Evolutionary conservation across 2,329 filamentous ascomycete species (phyloP).

Genomic region (Didymella arachidicola): DNA sequence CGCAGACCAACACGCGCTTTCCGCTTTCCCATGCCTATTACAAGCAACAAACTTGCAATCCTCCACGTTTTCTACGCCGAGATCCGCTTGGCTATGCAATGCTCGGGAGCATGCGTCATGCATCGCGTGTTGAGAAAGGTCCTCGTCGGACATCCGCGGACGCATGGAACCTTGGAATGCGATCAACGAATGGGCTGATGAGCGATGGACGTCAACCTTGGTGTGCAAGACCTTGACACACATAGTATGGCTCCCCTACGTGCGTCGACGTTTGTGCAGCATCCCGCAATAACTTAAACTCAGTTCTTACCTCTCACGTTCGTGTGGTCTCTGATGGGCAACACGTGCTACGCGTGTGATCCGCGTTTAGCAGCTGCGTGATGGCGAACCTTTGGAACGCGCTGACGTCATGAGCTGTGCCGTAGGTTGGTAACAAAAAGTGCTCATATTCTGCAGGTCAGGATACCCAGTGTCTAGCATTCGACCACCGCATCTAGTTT

Average conservation of each 20-base stretch:
- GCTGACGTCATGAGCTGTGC: neutral
- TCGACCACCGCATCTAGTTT: too few species aligned
- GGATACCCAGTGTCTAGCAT: too few species aligned
- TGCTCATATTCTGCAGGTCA: too few species aligned
- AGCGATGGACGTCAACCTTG: conserved; percentile 1
- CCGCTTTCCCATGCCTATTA: neutral
- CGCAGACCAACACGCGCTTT: conserved; percentile 5
- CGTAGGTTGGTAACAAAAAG: too few species aligned
- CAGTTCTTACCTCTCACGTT: too few species aligned
- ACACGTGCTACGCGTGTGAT: neutral
- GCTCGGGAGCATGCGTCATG: conserved; percentile 13
- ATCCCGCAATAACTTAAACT: neutral
- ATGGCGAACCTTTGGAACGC: neutral
- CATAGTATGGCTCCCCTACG: neutral
- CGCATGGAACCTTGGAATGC: neutral
- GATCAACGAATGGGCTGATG: neutral
- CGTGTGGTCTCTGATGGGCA: neutral
- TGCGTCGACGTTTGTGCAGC: neutral
- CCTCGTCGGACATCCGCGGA: conserved; percentile 2
- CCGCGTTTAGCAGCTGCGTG: neutral
- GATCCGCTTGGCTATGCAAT: conserved; percentile 5
- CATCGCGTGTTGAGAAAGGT: conserved; percentile 4
- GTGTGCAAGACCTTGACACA: neutral
- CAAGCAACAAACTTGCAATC: conserved; percentile 10
- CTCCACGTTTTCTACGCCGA: conserved; percentile 6